A percentile compares a stretch with the other conserved stretches of the same genome.
These are phyloP conservation scores for Pestalotiopsis sp. DNA, from an alignment of 2,329 filamentous ascomycete species.

Conservation along the genomic window DNA sequence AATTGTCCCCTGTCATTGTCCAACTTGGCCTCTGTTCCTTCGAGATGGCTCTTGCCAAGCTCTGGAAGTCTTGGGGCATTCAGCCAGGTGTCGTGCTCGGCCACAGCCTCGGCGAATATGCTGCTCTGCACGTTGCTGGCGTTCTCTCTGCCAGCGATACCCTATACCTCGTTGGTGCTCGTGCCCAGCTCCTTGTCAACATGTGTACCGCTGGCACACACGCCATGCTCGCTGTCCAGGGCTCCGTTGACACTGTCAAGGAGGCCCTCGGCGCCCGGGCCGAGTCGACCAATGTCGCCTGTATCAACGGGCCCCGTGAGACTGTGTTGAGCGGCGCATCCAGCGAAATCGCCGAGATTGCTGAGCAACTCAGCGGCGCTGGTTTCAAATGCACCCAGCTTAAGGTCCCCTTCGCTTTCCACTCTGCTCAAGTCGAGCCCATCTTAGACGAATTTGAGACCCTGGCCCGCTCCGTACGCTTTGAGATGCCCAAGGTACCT, in stretches of 20 bases:
- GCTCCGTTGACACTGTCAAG: conserved; percentile 51
- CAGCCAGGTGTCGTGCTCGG: conserved; percentile 57
- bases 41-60: conserved; percentile 57
- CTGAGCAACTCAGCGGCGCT: conserved; percentile 44
- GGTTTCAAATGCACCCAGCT: conserved; percentile 64
- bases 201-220: conserved; percentile 69
- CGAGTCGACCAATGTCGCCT: conserved; percentile 57
- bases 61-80: conserved; percentile 60
- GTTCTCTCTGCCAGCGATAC: conserved; percentile 72
- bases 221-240: conserved; percentile 54
- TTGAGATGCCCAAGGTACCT: conserved; percentile 57
- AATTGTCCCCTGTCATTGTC: conserved; percentile 50
- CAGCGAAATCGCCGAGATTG: conserved; percentile 39
- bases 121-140: conserved; percentile 70
- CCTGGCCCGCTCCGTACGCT: conserved; percentile 53
- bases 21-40: conserved; percentile 57
- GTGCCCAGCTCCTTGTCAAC: conserved; percentile 65
- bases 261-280: conserved; percentile 48
- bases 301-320: conserved; percentile 75
- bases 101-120: conserved; percentile 73
- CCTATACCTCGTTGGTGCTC: conserved; percentile 69
- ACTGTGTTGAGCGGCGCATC: conserved; percentile 67
- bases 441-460: conserved; percentile 62
- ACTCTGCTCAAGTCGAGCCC: conserved; percentile 65
- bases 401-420: conserved; percentile 69